phyloP scores from a whole-genome alignment of 176 grass and related monocot species.

The Melocanna baccifera region DNA sequence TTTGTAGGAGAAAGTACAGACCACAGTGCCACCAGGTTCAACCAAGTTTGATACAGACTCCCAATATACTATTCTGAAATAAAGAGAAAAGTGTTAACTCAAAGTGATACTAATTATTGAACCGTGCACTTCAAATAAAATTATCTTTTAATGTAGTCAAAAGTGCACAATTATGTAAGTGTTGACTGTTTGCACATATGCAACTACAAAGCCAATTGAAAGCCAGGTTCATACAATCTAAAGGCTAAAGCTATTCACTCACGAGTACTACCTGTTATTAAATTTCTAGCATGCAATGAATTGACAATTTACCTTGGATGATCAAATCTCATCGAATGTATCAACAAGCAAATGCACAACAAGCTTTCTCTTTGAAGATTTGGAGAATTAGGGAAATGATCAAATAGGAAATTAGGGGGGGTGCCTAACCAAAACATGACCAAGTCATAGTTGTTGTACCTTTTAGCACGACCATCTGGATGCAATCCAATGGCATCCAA shows the following conservation, averaged over 20 bases:
- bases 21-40: constrained; percentile 74
- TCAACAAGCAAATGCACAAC: neutral
- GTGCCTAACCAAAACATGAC: neutral
- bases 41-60: constrained; percentile 74
- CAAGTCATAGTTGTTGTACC: constrained; percentile 36
- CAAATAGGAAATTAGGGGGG: neutral
- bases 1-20: constrained; percentile 31
- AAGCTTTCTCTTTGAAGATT: neutral
- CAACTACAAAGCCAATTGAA: constrained; percentile 1
- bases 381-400: neutral
- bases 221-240: neutral
- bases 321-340: neutral
- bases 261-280: neutral
- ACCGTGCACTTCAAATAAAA: neutral
- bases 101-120: neutral
- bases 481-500: constrained; percentile 94
- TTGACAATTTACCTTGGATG: neutral
- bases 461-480: constrained; percentile 77
- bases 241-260: neutral
- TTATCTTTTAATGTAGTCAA: neutral
- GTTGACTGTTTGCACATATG: neutral
- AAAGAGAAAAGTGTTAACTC: neutral
- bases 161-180: neutral
- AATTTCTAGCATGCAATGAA: constrained; percentile 3
- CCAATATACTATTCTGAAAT: constrained; percentile 83